Conservation (phyloP, 768 basidiomycete species). For the Mycena rebaudengoi region DNA sequence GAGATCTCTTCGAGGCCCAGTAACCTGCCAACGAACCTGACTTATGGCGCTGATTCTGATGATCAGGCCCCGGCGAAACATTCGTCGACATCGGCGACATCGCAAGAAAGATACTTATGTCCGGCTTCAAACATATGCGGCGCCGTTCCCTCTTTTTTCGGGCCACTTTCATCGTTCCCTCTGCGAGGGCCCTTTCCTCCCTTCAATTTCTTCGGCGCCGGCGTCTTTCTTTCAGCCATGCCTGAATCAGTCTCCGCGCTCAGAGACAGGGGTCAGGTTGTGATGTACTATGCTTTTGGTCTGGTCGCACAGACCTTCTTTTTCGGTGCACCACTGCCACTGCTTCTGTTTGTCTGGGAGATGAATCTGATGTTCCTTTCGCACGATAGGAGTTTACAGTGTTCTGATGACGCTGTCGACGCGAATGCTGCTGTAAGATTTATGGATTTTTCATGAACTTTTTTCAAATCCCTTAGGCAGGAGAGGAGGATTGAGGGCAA, state of each 20-base stretch:
- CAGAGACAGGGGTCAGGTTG: neutral
- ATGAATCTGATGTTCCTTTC: neutral
- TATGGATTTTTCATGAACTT: neutral
- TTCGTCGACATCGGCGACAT: too few species aligned
- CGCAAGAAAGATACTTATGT: too few species aligned
- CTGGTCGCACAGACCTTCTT: slow-evolving; percentile 21
- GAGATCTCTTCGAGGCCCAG: too few species aligned
- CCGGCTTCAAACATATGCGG: too few species aligned
- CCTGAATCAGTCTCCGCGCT: neutral
- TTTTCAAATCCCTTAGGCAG: neutral
- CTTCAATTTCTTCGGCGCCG: neutral
- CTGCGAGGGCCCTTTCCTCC: slow-evolving; percentile 17
- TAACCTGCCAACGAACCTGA: too few species aligned
- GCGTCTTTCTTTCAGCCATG: too few species aligned
- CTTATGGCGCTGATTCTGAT: too few species aligned
- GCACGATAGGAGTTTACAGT: slow-evolving; percentile 17
- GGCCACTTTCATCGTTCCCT: slow-evolving; percentile 17
- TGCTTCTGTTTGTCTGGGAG: neutral
- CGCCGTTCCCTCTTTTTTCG: neutral
- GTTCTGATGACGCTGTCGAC: slow-evolving; percentile 19
- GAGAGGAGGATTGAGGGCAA: slow-evolving; percentile 13
- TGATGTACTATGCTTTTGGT: neutral
- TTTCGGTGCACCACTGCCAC: slow-evolving; percentile 19
- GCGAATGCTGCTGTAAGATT: slow-evolving; percentile 20
- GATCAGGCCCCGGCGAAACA: too few species aligned